These are phyloP conservation scores for Podochytrium sp. DNA, from an alignment of 192 early-diverging fungal genomes.

Conservation along the genomic window DNA sequence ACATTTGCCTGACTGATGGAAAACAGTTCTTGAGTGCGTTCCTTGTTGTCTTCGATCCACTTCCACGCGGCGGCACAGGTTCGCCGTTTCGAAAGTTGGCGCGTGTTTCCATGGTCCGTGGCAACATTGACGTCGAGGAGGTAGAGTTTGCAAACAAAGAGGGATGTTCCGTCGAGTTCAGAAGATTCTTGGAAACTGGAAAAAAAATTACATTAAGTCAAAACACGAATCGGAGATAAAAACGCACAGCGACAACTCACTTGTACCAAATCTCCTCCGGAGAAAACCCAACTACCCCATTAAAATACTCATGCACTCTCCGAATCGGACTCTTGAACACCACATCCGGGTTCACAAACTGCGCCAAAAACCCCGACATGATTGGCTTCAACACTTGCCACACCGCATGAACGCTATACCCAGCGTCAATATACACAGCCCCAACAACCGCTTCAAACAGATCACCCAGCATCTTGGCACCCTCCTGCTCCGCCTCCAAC, in stretches of 20 bases:
- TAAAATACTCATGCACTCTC: conserved; percentile 47
- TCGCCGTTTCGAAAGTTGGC: conserved; percentile 41
- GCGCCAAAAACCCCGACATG: conserved; percentile 37
- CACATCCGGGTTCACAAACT: conserved; percentile 42
- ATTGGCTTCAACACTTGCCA: conserved; percentile 50
- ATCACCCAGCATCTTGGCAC: conserved; percentile 86
- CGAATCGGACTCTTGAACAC: conserved; percentile 53
- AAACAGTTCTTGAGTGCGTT: conserved; percentile 1
- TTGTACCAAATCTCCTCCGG: conserved; percentile 43
- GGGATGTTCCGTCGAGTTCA: not conserved
- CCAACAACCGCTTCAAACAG: conserved; percentile 83
- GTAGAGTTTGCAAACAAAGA: conserved; percentile 1
- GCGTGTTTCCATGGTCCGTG: conserved; percentile 32
- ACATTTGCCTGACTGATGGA: conserved; percentile 9
- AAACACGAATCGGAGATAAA: not conserved
- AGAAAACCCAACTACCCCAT: conserved; percentile 45
- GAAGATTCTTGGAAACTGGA: conserved; percentile 13
- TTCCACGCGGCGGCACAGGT: conserved; percentile 34
- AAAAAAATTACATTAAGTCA: not conserved
- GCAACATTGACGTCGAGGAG: conserved; percentile 36
- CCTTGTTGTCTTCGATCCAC: conserved; percentile 32
- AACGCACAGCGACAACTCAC: conserved; percentile 28
- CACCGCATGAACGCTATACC: conserved; percentile 58
- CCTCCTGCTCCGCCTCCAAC: conserved; percentile 38
- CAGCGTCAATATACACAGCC: conserved; percentile 81